Conservation (phyloP, 257 asterid genomes). For the Solanum commersonii region DNA sequence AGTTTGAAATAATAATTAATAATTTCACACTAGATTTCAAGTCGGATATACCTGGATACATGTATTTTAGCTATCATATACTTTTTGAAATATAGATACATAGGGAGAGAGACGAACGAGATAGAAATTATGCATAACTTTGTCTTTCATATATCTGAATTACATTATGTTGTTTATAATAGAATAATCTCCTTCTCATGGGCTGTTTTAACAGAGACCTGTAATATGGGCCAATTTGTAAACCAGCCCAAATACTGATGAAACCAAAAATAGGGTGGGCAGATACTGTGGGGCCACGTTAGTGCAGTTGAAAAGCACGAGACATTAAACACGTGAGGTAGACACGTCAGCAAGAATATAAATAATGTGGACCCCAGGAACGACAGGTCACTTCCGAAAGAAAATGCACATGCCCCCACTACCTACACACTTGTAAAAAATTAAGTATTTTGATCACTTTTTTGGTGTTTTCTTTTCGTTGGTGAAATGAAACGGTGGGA, state of each 20-base stretch:
- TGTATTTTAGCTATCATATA: no score
- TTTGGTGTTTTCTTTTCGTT: not conserved
- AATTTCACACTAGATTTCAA: no score
- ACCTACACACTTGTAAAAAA: not conserved
- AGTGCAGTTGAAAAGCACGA: not conserved
- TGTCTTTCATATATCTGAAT: no score
- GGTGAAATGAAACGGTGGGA: not conserved
- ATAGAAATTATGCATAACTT: no score
- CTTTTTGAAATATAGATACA: no score
- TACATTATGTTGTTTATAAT: no score
- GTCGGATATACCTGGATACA: fast-evolving
- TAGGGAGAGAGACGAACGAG: no score
- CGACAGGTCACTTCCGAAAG: not conserved
- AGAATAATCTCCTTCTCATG: not conserved
- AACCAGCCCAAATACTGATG: not conserved
- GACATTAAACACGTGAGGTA: not conserved
- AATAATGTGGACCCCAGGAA: not conserved
- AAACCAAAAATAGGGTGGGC: no score
- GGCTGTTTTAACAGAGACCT: not conserved
- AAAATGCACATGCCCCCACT: not conserved
- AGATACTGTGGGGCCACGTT: not conserved
- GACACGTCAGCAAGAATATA: not conserved
- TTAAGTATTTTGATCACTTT: not conserved
- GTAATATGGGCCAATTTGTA: not conserved
- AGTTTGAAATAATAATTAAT: no score